Evolutionary conservation across 83 land plant genomes (phyloP), one percentile per base, ranked within the genome.

Genomic region (Diphasiastrum complanatum): DNA sequence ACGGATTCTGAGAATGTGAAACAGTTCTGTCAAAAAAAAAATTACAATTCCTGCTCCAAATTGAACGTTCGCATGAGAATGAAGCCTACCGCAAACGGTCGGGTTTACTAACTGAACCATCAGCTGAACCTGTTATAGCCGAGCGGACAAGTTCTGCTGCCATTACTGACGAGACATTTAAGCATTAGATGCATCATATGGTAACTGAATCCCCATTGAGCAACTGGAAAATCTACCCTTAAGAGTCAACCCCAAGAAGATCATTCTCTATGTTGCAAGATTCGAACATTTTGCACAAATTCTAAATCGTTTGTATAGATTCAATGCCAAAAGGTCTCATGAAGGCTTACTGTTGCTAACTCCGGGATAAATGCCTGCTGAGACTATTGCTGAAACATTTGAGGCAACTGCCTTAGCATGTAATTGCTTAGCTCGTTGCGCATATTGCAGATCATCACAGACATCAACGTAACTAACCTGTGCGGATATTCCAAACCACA

Each of bases 391-490:
- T 52, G 95, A 83, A 63, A 91, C 71, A 57, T 78, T 73, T 35
- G 85, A 83, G 43, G 67, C 77, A 12, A 75, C 25, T 5, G 97
- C 97, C 66, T 75, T 76, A 10, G 73, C 52, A 48, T 76, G 80
- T 45, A 75, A 82, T 24, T 76, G 53, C 76, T 87, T 91, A 35
- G 95, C 95, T 26, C 71, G 73, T 36, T 5, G 12, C 22, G 97
- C 51, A 68, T 87, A 87, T 45, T 46, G 71, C 59, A 73, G 80
- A 64, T 91, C 97, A 78, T 91, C 95, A 68, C 95, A 91, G 35
- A 91, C 97, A 75, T 91, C 97, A 36, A 91, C 16, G 61, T 91
- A 91, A 46, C 90, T 87, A 23, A 84, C 81, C 97, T 91, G 80
- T n/a, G n/a, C n/a, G n/a, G n/a, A n/a, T n/a, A n/a, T n/a, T n/a